Evolutionary conservation across 2,329 filamentous ascomycete genomes (phyloP), one percentile per base, ranked within the genome.

Genomic region (Tolypocladium ovalisporum): DNA sequence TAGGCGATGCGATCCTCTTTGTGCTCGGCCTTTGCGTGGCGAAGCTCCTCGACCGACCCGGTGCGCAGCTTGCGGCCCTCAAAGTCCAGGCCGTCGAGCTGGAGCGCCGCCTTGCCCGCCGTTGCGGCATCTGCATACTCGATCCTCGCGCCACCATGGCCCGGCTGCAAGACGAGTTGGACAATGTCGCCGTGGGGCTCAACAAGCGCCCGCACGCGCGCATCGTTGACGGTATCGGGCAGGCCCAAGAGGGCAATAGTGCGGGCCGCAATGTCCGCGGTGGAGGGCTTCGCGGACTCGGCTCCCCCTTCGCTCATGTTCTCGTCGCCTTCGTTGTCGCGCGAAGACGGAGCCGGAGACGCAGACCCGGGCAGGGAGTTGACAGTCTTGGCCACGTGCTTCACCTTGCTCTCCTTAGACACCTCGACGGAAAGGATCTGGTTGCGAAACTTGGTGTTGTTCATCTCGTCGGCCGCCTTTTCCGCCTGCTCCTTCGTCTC

Each of bases 201-300:
- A 10, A 88, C 84, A 3, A 95, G 75, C 0, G 85, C 79, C 51
- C 83, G 83, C 56, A 99, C 83, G 35, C 92, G 89, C 1, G 88
- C 84, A 66, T 96, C 90, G 62, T 95, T 97, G 65, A 97, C 84
- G 0, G 92, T 97, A 67, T 97, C 94, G 0, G 94, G 90, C 1
- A 99, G 77, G 61, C 92, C 88, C 73, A 97, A 83, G 34, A 99
- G 76, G 12, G 87, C 87, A 54, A 97, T 79, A 1, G 89, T 94
- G 55, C 90, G 85, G 54, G 85, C 82, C 35, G 77, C 71, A 24
- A 83, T 80, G 19, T 84, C 79, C 7, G 70, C 70, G 9, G 74
- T 71, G 1, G 78, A 76, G 22, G 78, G 75, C 15, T 67, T 67
- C 49, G 63, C 44, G 27, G 54, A 54, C 17, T 57, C 59, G 42